Percentiles rank a stretch among this genome's conserved stretches.
Evolutionary conservation across 768 basidiomycete species (phyloP).

Genomic region (Pleurotus cornucopiae): DNA sequence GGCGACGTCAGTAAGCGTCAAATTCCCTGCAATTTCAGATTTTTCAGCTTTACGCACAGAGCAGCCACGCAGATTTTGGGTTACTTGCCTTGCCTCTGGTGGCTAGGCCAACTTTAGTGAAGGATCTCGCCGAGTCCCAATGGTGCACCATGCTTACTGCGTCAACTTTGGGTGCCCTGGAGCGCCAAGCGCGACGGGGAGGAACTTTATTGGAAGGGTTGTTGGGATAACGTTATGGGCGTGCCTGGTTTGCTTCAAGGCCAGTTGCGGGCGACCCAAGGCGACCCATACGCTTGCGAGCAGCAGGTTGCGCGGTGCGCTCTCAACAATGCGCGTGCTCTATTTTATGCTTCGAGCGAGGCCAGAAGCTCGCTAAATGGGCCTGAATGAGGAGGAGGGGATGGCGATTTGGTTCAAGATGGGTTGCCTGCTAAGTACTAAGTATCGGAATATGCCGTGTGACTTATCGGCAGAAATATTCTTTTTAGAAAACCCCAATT

Average conservation of each 20-base stretch:
- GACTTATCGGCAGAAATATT: constrained; percentile 4
- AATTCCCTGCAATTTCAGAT: too few relatives aligned
- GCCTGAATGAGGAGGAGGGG: background rate
- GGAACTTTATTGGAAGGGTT: constrained; percentile 6
- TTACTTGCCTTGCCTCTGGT: too few relatives aligned
- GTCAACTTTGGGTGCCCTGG: background rate
- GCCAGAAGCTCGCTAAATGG: too few relatives aligned
- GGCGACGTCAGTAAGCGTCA: too few relatives aligned
- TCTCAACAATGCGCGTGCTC: too few relatives aligned
- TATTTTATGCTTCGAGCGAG: too few relatives aligned
- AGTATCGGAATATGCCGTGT: constrained; percentile 4
- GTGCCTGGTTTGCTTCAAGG: background rate
- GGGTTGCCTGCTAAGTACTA: constrained; percentile 1
- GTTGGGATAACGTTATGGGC: background rate
- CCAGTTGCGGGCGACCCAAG: too few relatives aligned
- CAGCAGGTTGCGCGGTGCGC: background rate
- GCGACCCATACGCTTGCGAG: background rate
- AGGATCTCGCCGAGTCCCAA: too few relatives aligned
- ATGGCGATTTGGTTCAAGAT: background rate
- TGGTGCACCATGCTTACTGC: too few relatives aligned
- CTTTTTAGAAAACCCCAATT: constrained; percentile 4
- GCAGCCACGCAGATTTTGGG: too few relatives aligned
- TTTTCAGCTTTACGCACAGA: too few relatives aligned
- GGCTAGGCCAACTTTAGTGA: too few relatives aligned
- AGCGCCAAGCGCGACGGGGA: background rate